Evolutionary conservation across 164 flowering plant genomes (phyloP).

Genomic region (Cinnamomum chago): DNA sequence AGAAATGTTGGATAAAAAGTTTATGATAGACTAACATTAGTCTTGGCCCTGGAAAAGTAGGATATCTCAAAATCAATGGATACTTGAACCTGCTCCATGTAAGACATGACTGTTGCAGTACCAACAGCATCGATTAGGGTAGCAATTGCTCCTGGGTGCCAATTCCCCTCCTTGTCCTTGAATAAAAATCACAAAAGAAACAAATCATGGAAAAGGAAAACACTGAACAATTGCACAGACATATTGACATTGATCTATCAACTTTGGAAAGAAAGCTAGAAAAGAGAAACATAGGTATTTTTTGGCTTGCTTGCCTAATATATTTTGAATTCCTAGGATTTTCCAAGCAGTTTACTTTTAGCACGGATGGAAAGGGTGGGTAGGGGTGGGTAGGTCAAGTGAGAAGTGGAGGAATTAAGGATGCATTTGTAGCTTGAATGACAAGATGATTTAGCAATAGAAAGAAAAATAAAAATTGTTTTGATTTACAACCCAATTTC

Average conservation of each 20-base stretch:
- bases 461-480: no score
- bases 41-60: constrained; percentile 26
- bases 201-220: background rate
- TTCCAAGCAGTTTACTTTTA: no score
- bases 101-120: constrained; percentile 10
- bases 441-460: no score
- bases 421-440: no score
- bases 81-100: constrained; percentile 9
- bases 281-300: no score
- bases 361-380: no score
- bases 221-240: background rate
- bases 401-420: no score
- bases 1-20: background rate
- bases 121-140: constrained; percentile 33
- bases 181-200: background rate
- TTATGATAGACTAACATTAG: constrained; percentile 15
- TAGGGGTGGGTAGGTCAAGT: no score
- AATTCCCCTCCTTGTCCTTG: constrained; percentile 36
- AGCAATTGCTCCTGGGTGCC: constrained; percentile 44
- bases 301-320: no score
- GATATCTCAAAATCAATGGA: constrained; percentile 30
- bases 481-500: no score
- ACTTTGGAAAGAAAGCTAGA: background rate
- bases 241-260: background rate
- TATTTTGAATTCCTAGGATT: no score